A percentile compares a stretch with the other conserved stretches of the same genome.
Conservation (phyloP, 768 basidiomycete species). For the Steccherinum ochraceum region DNA sequence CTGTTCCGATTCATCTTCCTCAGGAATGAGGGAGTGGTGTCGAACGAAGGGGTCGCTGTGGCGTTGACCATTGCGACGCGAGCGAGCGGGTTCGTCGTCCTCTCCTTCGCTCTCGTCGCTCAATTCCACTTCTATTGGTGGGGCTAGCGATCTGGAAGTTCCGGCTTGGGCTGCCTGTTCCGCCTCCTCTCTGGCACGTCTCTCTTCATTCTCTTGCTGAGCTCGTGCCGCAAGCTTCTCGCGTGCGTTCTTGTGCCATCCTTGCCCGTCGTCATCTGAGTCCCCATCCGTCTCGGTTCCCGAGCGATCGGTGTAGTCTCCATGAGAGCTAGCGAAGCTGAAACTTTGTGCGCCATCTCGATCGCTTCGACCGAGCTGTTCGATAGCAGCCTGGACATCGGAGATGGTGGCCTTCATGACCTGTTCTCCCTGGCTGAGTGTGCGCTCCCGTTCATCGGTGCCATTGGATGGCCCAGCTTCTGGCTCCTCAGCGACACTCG, state of each 20-base stretch:
- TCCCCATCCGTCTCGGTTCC: constrained; percentile 47
- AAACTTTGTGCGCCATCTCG: constrained; percentile 62
- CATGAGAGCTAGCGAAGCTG: constrained; percentile 67
- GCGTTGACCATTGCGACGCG: not conserved
- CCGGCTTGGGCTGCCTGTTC: constrained; percentile 21
- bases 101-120: constrained; percentile 82
- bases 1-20: constrained; percentile 60
- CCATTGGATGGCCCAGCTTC: constrained; percentile 21
- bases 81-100: constrained; percentile 18
- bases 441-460: constrained; percentile 22
- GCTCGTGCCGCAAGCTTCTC: constrained; percentile 68
- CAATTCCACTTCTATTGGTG: constrained; percentile 69
- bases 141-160: constrained; percentile 31
- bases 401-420: constrained; percentile 87
- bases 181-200: constrained; percentile 39
- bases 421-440: constrained; percentile 24
- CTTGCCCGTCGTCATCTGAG: constrained; percentile 50
- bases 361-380: constrained; percentile 64
- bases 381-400: constrained; percentile 86
- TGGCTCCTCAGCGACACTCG: constrained; percentile 17
- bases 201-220: constrained; percentile 53
- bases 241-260: constrained; percentile 61
- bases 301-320: constrained; percentile 34
- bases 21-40: constrained; percentile 41
- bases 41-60: not conserved